Conservation (phyloP, 2,329 filamentous ascomycete species). For the Parafenestella ontariensis region DNA sequence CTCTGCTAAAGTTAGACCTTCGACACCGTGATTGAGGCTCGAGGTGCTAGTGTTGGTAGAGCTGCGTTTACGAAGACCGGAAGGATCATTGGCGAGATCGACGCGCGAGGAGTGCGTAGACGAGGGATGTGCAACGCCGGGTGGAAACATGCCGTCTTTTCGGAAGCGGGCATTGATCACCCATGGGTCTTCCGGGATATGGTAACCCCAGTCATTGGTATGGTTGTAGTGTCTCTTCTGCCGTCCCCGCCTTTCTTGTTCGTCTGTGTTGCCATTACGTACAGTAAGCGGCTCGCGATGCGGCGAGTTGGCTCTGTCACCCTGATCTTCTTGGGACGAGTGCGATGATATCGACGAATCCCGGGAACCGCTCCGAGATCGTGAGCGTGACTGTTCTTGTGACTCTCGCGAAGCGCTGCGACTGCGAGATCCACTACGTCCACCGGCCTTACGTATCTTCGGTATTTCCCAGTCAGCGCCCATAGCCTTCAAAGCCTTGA, state of each 20-base stretch:
- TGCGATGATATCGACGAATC: constrained; percentile 43
- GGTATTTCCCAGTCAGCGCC: constrained; percentile 84
- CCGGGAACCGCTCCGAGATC: constrained; percentile 41
- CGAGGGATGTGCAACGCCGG: constrained; percentile 57
- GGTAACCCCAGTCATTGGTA: constrained; percentile 69
- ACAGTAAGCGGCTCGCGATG: constrained; percentile 39
- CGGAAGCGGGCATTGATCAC: constrained; percentile 89
- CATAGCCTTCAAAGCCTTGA: constrained; percentile 86
- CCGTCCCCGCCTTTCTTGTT: constrained; percentile 40
- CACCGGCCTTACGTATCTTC: constrained; percentile 49
- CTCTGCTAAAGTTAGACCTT: constrained; percentile 30
- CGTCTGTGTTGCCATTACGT: constrained; percentile 32
- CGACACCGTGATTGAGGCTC: constrained; percentile 37
- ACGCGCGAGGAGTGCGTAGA: constrained; percentile 59
- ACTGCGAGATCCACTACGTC: constrained; percentile 47
- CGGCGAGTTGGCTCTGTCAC: constrained; percentile 16
- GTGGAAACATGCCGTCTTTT: constrained; percentile 75
- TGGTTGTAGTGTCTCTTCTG: constrained; percentile 52
- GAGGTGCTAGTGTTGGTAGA: constrained; percentile 43
- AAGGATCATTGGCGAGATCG: constrained; percentile 51
- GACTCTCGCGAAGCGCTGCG: constrained; percentile 38
- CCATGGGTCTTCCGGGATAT: constrained; percentile 92
- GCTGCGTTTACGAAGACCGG: constrained; percentile 34
- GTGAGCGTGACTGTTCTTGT: constrained; percentile 39
- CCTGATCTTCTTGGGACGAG: constrained; percentile 34